Evolutionary conservation across 2,329 filamentous ascomycete genomes (phyloP), one percentile per base, ranked within the genome.

Genomic region (Diaporthe humulicola): DNA sequence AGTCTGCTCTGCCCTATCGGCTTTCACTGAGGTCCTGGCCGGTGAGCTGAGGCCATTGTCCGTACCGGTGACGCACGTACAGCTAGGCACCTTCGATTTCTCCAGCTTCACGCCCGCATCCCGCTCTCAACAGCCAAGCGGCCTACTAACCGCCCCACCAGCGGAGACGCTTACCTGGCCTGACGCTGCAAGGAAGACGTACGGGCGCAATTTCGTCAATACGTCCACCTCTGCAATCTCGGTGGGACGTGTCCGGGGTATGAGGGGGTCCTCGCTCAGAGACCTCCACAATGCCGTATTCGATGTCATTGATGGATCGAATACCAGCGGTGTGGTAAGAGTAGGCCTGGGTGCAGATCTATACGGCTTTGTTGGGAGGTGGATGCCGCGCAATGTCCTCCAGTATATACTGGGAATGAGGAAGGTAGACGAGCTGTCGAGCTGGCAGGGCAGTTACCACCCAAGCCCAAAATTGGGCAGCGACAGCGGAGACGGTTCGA

Each of bases 361-460:
- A 0, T 98, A 98, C 83, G 94, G 94, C 52, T 88, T 98, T 40
- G 93, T 98, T 10, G 97, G 96, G 8, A 90, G 90, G 52, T 96
- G 93, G 90, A 89, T 94, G 33, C 96, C 97, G 1, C 88, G 90
- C 28, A 89, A 92, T 3, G 82, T 98, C 22, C 93, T 98, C n/a
- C 92, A 92, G 2, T 97, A 95, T 94, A 98, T 98, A 94, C 93
- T 98, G 90, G 95, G 95, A 15, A 90, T 96, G 74, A 88, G 92
- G 76, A 86, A 86, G 73, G 90, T 93, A 22, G 87, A 90, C 71
- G 87, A 91, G 81, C 83, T 91, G 61, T 87, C 87, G 66, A 82
- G 86, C 2, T 90, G 88, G 88, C 88, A 90, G 80, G 81, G 75
- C 76, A 85, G 75, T 60, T 73, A 78, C 38, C 76, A 80, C 69